Conservation (phyloP, 768 basidiomycete genomes). For the Mycena metata region DNA sequence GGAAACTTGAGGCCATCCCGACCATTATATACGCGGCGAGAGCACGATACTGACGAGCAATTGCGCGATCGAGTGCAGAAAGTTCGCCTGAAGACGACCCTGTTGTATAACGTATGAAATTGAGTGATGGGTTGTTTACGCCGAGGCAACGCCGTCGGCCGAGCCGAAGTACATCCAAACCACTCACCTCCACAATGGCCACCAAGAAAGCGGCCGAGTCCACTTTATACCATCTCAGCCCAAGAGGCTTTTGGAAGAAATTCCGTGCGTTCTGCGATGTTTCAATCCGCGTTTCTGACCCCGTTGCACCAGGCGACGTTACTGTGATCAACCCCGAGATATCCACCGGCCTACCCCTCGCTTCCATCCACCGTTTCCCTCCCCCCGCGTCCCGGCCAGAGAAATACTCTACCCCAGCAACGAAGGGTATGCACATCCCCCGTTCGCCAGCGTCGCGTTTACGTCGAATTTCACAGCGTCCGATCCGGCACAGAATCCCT, state of each 20-base stretch:
- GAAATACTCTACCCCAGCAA: slow-evolving; percentile 88
- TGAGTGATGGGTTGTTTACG: slow-evolving; percentile 1
- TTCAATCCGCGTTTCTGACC: slow-evolving; percentile 13
- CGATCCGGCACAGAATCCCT: slow-evolving; percentile 90
- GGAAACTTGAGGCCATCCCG: not conserved
- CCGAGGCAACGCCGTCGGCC: not conserved
- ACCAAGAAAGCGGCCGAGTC: slow-evolving; percentile 87
- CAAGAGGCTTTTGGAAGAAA: slow-evolving; percentile 97
- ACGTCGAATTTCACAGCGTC: slow-evolving; percentile 64
- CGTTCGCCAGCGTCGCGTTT: not conserved
- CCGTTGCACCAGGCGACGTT: slow-evolving; percentile 73
- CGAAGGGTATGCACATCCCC: slow-evolving; percentile 71
- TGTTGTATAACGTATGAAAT: not conserved
- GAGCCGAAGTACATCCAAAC: not conserved
- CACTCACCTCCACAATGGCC: slow-evolving; percentile 72
- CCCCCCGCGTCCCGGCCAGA: slow-evolving; percentile 92
- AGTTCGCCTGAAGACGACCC: not conserved
- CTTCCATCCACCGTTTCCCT: slow-evolving; percentile 80
- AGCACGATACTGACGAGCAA: not conserved
- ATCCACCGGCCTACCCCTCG: slow-evolving; percentile 88
- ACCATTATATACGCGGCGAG: not conserved
- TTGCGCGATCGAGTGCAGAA: slow-evolving; percentile 15
- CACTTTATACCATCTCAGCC: slow-evolving; percentile 90
- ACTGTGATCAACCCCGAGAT: slow-evolving; percentile 91
- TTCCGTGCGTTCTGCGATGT: slow-evolving; percentile 72